Percentiles rank a stretch among this genome's conserved stretches.
Conservation (phyloP, 225 moss, liverwort and hornwort species). For the Neckera pumila region DNA sequence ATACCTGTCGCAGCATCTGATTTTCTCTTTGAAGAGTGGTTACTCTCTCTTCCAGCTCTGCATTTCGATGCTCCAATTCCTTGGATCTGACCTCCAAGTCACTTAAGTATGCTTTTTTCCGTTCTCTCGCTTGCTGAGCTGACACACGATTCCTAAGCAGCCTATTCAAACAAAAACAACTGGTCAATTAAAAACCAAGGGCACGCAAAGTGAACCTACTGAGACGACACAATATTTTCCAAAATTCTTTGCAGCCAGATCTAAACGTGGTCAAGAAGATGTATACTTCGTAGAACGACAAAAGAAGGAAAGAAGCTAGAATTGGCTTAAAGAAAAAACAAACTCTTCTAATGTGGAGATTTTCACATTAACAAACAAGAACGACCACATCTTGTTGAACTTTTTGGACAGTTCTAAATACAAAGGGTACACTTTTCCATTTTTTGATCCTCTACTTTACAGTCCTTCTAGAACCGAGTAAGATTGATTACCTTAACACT, state of each 20-base stretch:
- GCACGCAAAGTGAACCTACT: background rate
- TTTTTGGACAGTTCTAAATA: background rate
- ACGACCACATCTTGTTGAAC: background rate
- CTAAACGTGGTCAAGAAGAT: background rate
- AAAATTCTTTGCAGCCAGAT: background rate
- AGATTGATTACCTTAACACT: background rate
- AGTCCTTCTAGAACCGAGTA: background rate
- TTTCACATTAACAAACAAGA: background rate
- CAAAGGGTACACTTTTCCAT: too few relatives aligned
- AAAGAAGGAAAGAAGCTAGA: background rate
- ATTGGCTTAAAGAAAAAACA: background rate
- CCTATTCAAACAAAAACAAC: conserved; percentile 22
- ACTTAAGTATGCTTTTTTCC: conserved; percentile 88
- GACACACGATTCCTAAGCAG: conserved; percentile 93
- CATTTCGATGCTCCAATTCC: conserved; percentile 76
- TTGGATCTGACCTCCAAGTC: conserved; percentile 84
- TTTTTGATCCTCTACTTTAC: background rate
- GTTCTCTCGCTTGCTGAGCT: conserved; percentile 96
- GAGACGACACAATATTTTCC: background rate
- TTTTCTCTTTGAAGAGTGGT: conserved; percentile 81
- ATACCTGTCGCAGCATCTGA: conserved; percentile 89
- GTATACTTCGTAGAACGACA: background rate
- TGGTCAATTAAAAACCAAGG: background rate
- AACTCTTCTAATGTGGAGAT: background rate
- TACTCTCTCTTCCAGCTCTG: conserved; percentile 84